phyloP scores from a whole-genome alignment of 2,329 filamentous ascomycete genomes.

The Ampelomyces quisqualis region DNA sequence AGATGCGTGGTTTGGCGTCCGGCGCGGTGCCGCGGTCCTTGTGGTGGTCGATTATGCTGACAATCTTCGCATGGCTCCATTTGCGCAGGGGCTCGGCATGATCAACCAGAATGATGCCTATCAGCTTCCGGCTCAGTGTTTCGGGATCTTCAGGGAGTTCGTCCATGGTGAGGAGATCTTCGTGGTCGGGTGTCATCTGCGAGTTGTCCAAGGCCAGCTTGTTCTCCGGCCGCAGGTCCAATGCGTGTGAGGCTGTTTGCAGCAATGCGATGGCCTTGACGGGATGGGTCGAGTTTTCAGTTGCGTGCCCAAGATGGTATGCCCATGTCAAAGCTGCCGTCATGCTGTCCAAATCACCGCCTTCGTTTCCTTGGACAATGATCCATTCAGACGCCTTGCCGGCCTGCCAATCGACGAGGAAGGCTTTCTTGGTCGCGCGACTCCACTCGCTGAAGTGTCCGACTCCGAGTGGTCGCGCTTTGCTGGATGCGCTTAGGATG shows the following conservation, averaged over 20 bases:
- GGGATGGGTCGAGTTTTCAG: conserved; percentile 46
- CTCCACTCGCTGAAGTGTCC: conserved; percentile 55
- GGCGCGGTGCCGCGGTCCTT: conserved; percentile 47
- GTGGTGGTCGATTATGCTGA: conserved; percentile 53
- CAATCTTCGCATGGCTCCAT: conserved; percentile 48
- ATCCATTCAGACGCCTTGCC: conserved; percentile 48
- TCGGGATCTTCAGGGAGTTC: conserved; percentile 52
- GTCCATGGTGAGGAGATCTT: conserved; percentile 51
- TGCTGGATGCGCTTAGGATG: conserved; percentile 15
- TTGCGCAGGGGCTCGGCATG: conserved; percentile 48
- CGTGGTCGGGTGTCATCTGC: conserved; percentile 50
- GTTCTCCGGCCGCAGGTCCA: conserved; percentile 53
- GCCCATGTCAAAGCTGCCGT: conserved; percentile 51
- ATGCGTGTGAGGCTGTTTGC: conserved; percentile 49
- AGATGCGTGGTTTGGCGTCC: conserved; percentile 48
- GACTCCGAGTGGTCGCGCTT: conserved; percentile 37
- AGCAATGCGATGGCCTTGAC: conserved; percentile 51
- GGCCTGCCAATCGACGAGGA: conserved; percentile 52
- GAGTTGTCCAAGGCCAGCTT: conserved; percentile 49
- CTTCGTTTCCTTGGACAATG: conserved; percentile 51
- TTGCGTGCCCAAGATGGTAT: conserved; percentile 51
- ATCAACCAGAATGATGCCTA: conserved; percentile 51
- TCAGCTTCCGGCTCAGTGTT: conserved; percentile 46
- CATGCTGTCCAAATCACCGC: conserved; percentile 50
- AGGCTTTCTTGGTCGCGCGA: conserved; percentile 49